Conservation (phyloP, 1,139 yeast genomes). For the Kurtzmaniella natalensis region DNA sequence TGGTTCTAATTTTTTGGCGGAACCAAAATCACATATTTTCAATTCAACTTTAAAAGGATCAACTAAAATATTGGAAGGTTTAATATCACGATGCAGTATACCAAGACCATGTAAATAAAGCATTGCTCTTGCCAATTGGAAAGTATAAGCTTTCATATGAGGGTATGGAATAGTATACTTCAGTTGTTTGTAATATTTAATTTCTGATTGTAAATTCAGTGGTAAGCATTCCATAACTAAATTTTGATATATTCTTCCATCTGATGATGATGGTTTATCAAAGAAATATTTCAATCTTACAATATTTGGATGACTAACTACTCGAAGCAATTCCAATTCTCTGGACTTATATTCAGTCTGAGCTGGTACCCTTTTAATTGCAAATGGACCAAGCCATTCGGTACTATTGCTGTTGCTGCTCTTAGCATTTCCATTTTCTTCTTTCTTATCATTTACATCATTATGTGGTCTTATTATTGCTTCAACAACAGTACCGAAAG, state of each 20-base stretch:
- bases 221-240: constrained; percentile 84
- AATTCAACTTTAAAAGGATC: constrained; percentile 63
- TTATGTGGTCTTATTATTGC: constrained; percentile 47
- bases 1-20: constrained; percentile 72
- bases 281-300: constrained; percentile 63
- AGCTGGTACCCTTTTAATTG: constrained; percentile 78
- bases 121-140: constrained; percentile 80
- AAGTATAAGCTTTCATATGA: constrained; percentile 74
- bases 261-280: constrained; percentile 58
- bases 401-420: constrained; percentile 19
- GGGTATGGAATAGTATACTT: constrained; percentile 65
- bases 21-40: constrained; percentile 79
- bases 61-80: constrained; percentile 73
- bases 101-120: constrained; percentile 75
- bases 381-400: constrained; percentile 72
- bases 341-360: constrained; percentile 80
- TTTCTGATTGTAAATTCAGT: constrained; percentile 71
- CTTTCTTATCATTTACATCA: constrained; percentile 12
- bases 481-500: constrained; percentile 79
- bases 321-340: constrained; percentile 69
- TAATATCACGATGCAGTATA: constrained; percentile 77
- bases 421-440: constrained; percentile 7
- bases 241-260: constrained; percentile 67
- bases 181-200: constrained; percentile 61
- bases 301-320: constrained; percentile 75